These are phyloP conservation scores for Delitschia confertaspora DNA, from an alignment of 495 filamentous ascomycete genomes.

Conservation along the genomic window DNA sequence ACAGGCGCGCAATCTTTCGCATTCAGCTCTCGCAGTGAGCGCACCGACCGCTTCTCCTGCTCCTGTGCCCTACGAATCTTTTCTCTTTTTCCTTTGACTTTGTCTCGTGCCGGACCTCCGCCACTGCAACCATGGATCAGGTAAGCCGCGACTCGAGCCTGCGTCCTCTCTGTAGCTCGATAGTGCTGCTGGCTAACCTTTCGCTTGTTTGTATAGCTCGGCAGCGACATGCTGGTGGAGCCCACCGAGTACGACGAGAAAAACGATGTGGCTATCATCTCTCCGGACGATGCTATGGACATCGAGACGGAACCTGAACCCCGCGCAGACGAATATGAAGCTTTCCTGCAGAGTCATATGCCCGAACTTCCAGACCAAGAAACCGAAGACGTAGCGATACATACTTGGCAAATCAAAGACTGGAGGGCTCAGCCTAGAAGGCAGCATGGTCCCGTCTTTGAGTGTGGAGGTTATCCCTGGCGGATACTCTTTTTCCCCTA, in stretches of 20 bases:
- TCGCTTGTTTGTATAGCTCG: conserved; percentile 36
- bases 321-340: conserved; percentile 71
- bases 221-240: conserved; percentile 49
- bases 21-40: too few relatives aligned
- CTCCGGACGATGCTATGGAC: conserved; percentile 47
- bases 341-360: conserved; percentile 72
- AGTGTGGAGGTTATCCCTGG: conserved; percentile 85
- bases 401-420: conserved; percentile 78
- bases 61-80: too few relatives aligned
- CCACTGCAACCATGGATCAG: conserved; percentile 31
- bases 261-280: conserved; percentile 77
- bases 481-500: conserved; percentile 90
- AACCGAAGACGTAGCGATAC: conserved; percentile 53
- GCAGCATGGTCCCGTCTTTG: conserved; percentile 78
- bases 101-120: neutral
- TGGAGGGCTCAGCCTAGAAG: conserved; percentile 68
- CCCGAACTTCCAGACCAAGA: conserved; percentile 67
- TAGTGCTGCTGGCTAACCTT: neutral
- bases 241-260: conserved; percentile 55
- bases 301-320: conserved; percentile 40
- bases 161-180: neutral
- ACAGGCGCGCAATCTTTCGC: too few relatives aligned
- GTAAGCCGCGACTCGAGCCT: conserved; percentile 28
- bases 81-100: neutral
- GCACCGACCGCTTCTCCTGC: too few relatives aligned